Evolutionary conservation across 2,329 filamentous ascomycete genomes (phyloP).

Genomic region (Cryoendolithus antarcticus): DNA sequence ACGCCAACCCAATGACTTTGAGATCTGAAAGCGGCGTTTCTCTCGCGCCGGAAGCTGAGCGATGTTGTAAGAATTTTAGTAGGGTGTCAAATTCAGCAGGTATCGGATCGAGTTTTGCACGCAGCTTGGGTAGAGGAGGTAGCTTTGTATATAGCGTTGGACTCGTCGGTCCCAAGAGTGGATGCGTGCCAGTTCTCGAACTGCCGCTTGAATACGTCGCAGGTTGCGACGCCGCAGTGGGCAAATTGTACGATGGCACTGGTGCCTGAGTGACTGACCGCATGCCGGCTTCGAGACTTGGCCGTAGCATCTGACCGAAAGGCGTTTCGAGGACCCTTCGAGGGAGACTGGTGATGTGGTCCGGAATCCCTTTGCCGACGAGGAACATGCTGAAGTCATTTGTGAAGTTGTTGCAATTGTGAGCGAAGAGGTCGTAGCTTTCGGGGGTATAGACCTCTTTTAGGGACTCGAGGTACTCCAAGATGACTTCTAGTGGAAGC

Average conservation of each 20-base stretch:
- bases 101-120: constrained; percentile 56
- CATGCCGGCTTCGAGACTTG: constrained; percentile 57
- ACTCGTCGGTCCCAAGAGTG: constrained; percentile 51
- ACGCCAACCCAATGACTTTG: constrained; percentile 40
- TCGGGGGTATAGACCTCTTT: constrained; percentile 64
- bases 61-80: constrained; percentile 57
- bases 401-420: constrained; percentile 98
- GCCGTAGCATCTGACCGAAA: constrained; percentile 76
- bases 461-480: constrained; percentile 78
- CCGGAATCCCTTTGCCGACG: constrained; percentile 75
- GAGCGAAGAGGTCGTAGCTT: constrained; percentile 75
- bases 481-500: constrained; percentile 66
- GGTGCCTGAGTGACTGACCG: constrained; percentile 50
- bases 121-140: constrained; percentile 71
- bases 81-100: constrained; percentile 46
- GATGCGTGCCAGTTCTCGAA: constrained; percentile 49
- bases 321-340: constrained; percentile 74
- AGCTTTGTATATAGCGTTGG: constrained; percentile 67
- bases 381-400: constrained; percentile 87
- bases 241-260: constrained; percentile 21
- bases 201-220: constrained; percentile 44
- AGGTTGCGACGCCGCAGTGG: constrained; percentile 20
- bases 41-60: constrained; percentile 42
- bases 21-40: constrained; percentile 63
- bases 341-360: constrained; percentile 74